Evolutionary conservation across 148 eudicot genomes (phyloP).

Genomic region (Rhododendron vialii): DNA sequence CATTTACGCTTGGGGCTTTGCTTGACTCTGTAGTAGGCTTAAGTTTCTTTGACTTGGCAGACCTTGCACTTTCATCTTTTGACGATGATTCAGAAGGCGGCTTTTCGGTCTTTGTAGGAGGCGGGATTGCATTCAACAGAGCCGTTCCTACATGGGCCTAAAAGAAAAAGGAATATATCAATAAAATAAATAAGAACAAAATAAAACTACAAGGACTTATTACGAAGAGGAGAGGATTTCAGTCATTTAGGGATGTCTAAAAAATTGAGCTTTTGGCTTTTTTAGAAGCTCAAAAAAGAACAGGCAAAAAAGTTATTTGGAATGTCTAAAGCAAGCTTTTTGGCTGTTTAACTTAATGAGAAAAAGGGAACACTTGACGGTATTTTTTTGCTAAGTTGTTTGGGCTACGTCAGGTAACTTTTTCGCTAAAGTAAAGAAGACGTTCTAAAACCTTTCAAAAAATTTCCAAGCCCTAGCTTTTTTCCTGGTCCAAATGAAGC

Average conservation of each 20-base stretch:
- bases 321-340: background rate
- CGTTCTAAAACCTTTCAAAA: background rate
- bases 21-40: constrained; percentile 43
- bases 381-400: background rate
- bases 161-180: background rate
- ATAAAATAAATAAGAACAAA: background rate
- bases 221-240: background rate
- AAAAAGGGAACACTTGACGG: too few relatives aligned
- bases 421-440: background rate
- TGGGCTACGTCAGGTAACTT: background rate
- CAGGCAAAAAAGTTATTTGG: background rate
- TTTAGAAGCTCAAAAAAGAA: background rate
- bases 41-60: constrained; percentile 53
- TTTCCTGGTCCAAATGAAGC: background rate
- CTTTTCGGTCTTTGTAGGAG: constrained; percentile 41
- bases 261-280: background rate
- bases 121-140: constrained; percentile 74
- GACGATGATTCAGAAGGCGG: constrained; percentile 39
- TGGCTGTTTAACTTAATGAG: background rate
- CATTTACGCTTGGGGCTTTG: constrained; percentile 33
- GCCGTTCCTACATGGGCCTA: constrained; percentile 97
- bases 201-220: background rate
- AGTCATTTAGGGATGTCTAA: background rate
- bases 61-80: constrained; percentile 42
- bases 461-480: background rate